Evolutionary conservation across 257 asterid species (phyloP).

Genomic region (Ajuga chamaepitys): DNA sequence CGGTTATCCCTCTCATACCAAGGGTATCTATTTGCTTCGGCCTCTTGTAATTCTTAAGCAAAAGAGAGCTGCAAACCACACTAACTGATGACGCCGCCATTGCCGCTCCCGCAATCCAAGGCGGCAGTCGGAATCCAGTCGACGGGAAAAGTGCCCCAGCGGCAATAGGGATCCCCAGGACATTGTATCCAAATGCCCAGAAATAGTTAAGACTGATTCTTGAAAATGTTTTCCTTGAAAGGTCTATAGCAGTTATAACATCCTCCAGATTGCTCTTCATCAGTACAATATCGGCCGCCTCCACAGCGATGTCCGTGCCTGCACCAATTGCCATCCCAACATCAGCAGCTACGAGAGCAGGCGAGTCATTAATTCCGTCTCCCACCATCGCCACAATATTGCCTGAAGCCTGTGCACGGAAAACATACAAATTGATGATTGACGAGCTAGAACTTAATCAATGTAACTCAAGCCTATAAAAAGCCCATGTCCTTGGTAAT

Average conservation of each 20-base stretch:
- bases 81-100: conserved; percentile 95
- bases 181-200: conserved; percentile 78
- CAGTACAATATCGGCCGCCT: conserved; percentile 84
- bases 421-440: too few species aligned
- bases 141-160: conserved; percentile 70
- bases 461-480: too few species aligned
- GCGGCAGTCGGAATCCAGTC: conserved; percentile 69
- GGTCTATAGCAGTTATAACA: conserved; percentile 77
- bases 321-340: conserved; percentile 90
- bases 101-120: conserved; percentile 93
- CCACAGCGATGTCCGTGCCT: conserved; percentile 82
- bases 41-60: conserved; percentile 65
- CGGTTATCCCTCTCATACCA: conserved; percentile 28
- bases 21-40: conserved; percentile 46
- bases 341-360: conserved; percentile 82
- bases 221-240: conserved; percentile 55
- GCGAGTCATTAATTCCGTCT: conserved; percentile 85
- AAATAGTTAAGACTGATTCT: conserved; percentile 66
- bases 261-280: conserved; percentile 87
- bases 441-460: too few species aligned
- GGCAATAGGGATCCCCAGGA: conserved; percentile 68
- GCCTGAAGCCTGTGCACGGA: conserved; percentile 64
- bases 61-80: conserved; percentile 84
- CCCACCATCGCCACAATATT: conserved; percentile 84
- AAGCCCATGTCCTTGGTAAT: too few species aligned